These are phyloP conservation scores for Ambrosia hybrid DNA, from an alignment of 140 eudicot species.

Conservation along the genomic window DNA sequence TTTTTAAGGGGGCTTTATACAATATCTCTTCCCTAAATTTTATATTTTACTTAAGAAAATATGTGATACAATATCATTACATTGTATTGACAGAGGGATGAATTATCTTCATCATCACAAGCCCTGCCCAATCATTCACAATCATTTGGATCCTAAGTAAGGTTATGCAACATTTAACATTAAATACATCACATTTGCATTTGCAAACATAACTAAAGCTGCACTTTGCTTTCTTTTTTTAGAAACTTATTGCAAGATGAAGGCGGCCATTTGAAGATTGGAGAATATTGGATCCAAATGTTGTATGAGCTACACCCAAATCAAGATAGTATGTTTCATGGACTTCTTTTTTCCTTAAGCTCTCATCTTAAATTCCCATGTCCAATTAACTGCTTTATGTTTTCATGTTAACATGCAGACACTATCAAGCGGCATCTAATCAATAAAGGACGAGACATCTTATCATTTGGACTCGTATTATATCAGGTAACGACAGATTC, in stretches of 20 bases:
- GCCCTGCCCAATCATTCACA: slow-evolving; percentile 68
- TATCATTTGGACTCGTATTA: slow-evolving; percentile 51
- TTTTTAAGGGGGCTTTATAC: too few relatives aligned
- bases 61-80: not conserved
- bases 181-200: not conserved
- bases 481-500: slow-evolving; percentile 41
- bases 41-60: not conserved
- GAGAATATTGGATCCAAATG: slow-evolving; percentile 80
- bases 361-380: slow-evolving; percentile 9
- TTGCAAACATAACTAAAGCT: slow-evolving; percentile 1
- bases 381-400: slow-evolving; percentile 15
- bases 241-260: slow-evolving; percentile 74
- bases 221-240: slow-evolving; percentile 8
- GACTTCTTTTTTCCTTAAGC: not conserved
- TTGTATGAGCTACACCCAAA: slow-evolving; percentile 52
- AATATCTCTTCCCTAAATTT: too few relatives aligned
- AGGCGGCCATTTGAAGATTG: slow-evolving; percentile 75
- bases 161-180: slow-evolving; percentile 8
- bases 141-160: slow-evolving; percentile 63
- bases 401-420: slow-evolving; percentile 15
- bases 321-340: slow-evolving; percentile 45
- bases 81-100: slow-evolving; percentile 57
- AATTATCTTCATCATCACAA: slow-evolving; percentile 70
- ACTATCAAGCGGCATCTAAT: slow-evolving; percentile 18
- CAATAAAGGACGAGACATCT: slow-evolving; percentile 56